Evolutionary conservation across 495 filamentous ascomycete species (phyloP).

Genomic region (Aspergillus egyptiacus): DNA sequence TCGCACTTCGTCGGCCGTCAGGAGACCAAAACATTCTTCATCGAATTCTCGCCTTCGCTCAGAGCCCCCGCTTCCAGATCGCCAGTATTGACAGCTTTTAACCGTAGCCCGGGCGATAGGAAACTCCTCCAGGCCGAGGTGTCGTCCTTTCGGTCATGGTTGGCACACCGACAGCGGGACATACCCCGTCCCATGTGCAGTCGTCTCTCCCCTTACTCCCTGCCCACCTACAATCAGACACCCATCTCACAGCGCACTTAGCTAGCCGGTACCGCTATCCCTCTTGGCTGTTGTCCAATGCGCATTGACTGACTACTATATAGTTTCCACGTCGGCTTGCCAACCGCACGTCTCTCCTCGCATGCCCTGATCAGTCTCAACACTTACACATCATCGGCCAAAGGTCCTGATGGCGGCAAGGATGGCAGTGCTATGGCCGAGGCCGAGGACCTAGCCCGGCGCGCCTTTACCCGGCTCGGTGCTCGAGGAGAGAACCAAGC

Average conservation of each 20-base stretch:
- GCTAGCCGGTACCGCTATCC: constrained; percentile 61
- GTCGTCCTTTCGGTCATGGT: constrained; percentile 29
- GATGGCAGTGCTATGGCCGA: constrained; percentile 82
- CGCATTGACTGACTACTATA: neutral
- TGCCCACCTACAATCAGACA: constrained; percentile 90
- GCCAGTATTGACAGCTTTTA: no score
- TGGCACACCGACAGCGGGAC: constrained; percentile 28
- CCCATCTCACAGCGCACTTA: constrained; percentile 88
- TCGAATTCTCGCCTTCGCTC: no score
- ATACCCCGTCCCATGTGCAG: constrained; percentile 67
- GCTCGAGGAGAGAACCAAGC: constrained; percentile 89
- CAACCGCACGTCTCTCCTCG: constrained; percentile 80
- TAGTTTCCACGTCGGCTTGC: constrained; percentile 79
- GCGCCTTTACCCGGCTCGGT: constrained; percentile 80
- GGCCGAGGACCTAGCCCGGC: constrained; percentile 80
- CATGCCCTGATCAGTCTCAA: constrained; percentile 88
- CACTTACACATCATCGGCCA: constrained; percentile 81
- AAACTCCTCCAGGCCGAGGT: constrained; percentile 14
- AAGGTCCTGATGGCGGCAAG: constrained; percentile 80
- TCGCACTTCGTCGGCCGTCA: no score
- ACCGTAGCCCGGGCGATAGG: neutral
- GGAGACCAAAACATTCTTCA: no score
- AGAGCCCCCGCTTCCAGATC: neutral
- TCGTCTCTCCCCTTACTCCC: constrained; percentile 83
- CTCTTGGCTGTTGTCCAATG: neutral